Evolutionary conservation across 257 asterid genomes (phyloP), one percentile per base, ranked within the genome.

Genomic region (Solanum peruvianum): DNA sequence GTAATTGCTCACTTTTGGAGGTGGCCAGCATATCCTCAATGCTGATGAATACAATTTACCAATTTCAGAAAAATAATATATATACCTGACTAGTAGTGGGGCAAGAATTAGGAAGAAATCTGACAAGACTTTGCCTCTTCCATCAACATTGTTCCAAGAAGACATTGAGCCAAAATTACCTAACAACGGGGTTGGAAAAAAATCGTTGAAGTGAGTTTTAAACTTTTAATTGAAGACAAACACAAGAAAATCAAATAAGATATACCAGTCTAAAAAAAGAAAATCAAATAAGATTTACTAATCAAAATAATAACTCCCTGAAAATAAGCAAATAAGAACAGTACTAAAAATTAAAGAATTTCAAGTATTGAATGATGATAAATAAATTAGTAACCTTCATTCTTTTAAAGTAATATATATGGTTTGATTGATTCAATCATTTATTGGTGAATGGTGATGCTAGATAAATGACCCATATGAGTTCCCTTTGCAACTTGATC

Each of bases 401-500:
- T 7, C 31, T 62, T 62, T 62, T 62, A 62, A n/a, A 62, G 31
- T 62, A 62, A 62, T 62, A n/a, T n/a, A 62, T 3, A 21, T 73
- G 31, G 31, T 73, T 73, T 73, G 31, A 73, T 73, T 73, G 82
- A 73, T 73, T 37, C 31, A 73, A 37, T 73, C 23, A 73, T 73
- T 11, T 21, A 11, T 73, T 73, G 31, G 29, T 73, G 82, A 11
- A 37, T 73, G 31, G 29, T 73, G 82, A 39, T 73, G 52, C 82
- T 94, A 97, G 99, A 95, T 97, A 91, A 97, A 97, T 91, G 99
- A 97, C 85, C 98, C 95, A 67, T 95, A 97, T 91, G 99, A 95
- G 91, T 97, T 97, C 83, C 99, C 98, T 18, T 90, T 95, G 91
- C 97, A 95, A 92, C 98, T 97, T 87, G 99, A 97, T 90, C 95